Percentiles rank a stretch among this genome's conserved stretches.
Evolutionary conservation across 768 basidiomycete genomes (phyloP).

Genomic region (Rhodotorula paludigena): DNA sequence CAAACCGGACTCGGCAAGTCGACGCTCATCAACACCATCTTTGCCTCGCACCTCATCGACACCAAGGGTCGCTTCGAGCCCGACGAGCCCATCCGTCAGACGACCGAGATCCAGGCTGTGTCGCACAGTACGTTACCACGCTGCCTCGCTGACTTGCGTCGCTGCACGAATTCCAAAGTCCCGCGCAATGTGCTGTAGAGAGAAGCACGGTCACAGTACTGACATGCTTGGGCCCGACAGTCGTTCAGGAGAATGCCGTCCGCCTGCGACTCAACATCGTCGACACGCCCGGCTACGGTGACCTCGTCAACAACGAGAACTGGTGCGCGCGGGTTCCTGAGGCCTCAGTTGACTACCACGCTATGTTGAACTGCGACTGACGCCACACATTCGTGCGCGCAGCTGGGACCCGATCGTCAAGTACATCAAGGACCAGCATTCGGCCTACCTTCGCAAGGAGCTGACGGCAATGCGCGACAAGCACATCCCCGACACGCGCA

Average conservation of each 20-base stretch:
- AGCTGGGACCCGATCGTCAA: conserved; percentile 99
- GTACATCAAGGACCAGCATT: conserved; percentile 99
- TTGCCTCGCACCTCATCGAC: conserved; percentile 96
- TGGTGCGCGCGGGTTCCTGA: conserved; percentile 58
- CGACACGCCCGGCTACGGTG: conserved; percentile 96
- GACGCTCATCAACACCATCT: conserved; percentile 97
- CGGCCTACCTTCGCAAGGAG: conserved; percentile 96
- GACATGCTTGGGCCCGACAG: conserved; percentile 51
- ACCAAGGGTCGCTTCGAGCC: conserved; percentile 87
- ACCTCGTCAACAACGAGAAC: conserved; percentile 98
- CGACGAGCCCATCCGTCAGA: conserved; percentile 85
- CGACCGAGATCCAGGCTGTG: conserved; percentile 90
- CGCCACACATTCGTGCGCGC: neutral
- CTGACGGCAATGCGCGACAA: conserved; percentile 97
- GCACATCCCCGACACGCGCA: conserved; percentile 95
- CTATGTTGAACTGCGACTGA: no score
- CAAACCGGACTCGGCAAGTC: conserved; percentile 98
- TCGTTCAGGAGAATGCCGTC: conserved; percentile 94
- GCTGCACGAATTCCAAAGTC: neutral
- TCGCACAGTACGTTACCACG: conserved; percentile 89
- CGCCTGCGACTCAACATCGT: conserved; percentile 92
- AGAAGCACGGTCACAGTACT: neutral
- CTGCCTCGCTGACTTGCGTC: no score
- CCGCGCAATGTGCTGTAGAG: no score
- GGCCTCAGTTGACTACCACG: neutral